Evolutionary conservation across 331 rosid species (phyloP).

Genomic region (Erythrophleum ivorense): DNA sequence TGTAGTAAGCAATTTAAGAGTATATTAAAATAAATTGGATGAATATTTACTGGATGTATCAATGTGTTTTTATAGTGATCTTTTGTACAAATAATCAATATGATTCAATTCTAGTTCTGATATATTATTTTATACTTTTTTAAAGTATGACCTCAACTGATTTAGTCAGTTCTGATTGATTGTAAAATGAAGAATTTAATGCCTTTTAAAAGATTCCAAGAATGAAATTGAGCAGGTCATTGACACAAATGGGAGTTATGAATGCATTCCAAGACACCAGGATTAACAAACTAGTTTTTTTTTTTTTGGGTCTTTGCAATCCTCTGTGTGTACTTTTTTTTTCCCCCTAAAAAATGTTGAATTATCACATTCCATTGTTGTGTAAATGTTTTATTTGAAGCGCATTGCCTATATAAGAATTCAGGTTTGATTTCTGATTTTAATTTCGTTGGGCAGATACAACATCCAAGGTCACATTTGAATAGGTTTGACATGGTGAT

Average conservation of each 20-base stretch:
- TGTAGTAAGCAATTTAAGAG: constrained; percentile 18
- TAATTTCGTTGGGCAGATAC: constrained; percentile 56
- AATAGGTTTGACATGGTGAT: constrained; percentile 90
- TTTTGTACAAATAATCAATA: constrained; percentile 21
- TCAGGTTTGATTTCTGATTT: constrained; percentile 30
- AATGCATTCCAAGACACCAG: constrained; percentile 16
- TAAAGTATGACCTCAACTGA: neutral
- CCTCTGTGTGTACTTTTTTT: neutral
- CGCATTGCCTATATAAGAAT: constrained; percentile 18
- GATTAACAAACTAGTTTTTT: constrained; percentile 18
- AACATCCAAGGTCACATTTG: constrained; percentile 83
- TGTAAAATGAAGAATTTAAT: constrained; percentile 18
- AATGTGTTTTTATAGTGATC: constrained; percentile 7
- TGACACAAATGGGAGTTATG: constrained; percentile 30
- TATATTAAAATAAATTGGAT: constrained; percentile 6
- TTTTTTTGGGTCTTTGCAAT: neutral
- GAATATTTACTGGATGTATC: neutral
- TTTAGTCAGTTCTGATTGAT: constrained; percentile 11
- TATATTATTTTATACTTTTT: neutral
- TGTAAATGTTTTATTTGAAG: neutral
- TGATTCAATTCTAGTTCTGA: constrained; percentile 26
- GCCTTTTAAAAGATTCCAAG: constrained; percentile 22
- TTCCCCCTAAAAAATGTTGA: constrained; percentile 1
- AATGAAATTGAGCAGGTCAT: constrained; percentile 31
- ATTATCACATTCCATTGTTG: constrained; percentile 20